Percentiles rank a stretch among this genome's conserved stretches.
These are phyloP conservation scores for Agaricus subrufescens DNA, from an alignment of 768 basidiomycete genomes.

Conservation along the genomic window DNA sequence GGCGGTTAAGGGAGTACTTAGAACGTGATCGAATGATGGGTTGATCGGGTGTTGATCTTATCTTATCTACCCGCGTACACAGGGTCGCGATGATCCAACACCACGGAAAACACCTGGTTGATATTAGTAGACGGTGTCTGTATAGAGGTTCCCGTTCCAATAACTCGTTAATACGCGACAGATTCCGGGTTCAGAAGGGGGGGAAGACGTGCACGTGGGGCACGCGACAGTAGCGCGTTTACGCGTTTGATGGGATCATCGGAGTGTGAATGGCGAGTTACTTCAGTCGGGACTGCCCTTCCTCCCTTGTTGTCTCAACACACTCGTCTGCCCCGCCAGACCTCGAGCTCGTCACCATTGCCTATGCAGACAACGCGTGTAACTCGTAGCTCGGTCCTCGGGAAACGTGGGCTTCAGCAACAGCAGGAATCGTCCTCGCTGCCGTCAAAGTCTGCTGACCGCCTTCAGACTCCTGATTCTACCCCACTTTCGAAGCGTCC, in stretches of 20 bases:
- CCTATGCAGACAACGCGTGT: constrained; percentile 37
- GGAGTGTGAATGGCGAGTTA: constrained; percentile 8
- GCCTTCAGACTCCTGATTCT: constrained; percentile 55
- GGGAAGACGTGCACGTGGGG: constrained; percentile 3
- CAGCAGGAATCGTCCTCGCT: constrained; percentile 24
- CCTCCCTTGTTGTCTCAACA: constrained; percentile 8
- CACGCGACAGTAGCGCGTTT: constrained; percentile 6
- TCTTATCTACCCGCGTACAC: constrained; percentile 2
- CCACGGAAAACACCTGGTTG: too few species aligned
- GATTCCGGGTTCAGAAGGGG: too few species aligned
- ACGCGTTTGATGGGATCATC: constrained; percentile 11
- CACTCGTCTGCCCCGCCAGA: not conserved
- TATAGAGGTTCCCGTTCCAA: too few species aligned
- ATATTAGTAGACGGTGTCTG: too few species aligned
- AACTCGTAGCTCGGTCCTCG: constrained; percentile 46
- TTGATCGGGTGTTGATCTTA: not conserved
- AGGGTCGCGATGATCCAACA: too few species aligned
- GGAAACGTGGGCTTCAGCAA: constrained; percentile 42
- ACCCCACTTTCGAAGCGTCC: constrained; percentile 66
- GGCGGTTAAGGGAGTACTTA: not conserved
- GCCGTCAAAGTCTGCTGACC: constrained; percentile 27
- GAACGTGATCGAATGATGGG: not conserved
- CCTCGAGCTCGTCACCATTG: constrained; percentile 10
- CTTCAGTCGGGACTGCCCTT: constrained; percentile 9
- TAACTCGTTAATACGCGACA: too few species aligned